Percentiles rank a stretch among this genome's conserved stretches.
phyloP scores from a whole-genome alignment of 1,139 yeast species.

The Pichia sp. region DNA sequence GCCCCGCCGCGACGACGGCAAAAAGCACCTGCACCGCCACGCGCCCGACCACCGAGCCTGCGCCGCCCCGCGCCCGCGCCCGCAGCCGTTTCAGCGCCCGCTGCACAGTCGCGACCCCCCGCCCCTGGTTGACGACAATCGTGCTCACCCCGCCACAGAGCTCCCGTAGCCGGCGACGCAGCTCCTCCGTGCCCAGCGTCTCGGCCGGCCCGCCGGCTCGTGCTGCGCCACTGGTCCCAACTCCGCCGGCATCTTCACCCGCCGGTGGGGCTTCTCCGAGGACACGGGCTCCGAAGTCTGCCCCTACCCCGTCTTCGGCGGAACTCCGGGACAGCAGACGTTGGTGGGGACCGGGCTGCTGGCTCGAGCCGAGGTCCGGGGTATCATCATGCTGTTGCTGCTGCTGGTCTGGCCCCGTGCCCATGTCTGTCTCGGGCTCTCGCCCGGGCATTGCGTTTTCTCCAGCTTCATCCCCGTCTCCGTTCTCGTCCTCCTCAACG shows the following conservation, averaged over 20 bases:
- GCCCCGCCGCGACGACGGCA: background rate
- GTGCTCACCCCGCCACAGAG: slow-evolving; percentile 1
- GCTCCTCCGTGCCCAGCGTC: background rate
- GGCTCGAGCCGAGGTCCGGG: too few species aligned
- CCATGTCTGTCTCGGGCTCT: too few species aligned
- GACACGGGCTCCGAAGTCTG: background rate
- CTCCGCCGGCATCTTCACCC: background rate
- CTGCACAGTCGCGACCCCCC: slow-evolving; percentile 3
- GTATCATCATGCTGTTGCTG: background rate
- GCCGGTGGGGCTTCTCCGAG: background rate
- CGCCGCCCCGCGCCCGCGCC: background rate
- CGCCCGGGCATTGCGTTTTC: too few species aligned
- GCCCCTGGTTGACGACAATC: slow-evolving; percentile 3
- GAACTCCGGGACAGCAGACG: too few species aligned
- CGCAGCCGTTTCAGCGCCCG: slow-evolving; percentile 1
- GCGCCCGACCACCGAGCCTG: background rate
- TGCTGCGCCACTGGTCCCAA: too few species aligned
- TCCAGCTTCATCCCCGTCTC: background rate
- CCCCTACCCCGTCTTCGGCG: too few species aligned
- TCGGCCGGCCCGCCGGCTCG: background rate
- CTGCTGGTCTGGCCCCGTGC: background rate
- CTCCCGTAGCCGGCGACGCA: background rate
- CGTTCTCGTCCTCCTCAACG: background rate
- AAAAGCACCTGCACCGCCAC: slow-evolving; percentile 9
- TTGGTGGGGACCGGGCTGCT: too few species aligned